Percentiles rank a stretch among this genome's conserved stretches.
These are phyloP conservation scores for Aspergillus quadrilineatus DNA, from an alignment of 2,329 filamentous ascomycete species.

Conservation along the genomic window DNA sequence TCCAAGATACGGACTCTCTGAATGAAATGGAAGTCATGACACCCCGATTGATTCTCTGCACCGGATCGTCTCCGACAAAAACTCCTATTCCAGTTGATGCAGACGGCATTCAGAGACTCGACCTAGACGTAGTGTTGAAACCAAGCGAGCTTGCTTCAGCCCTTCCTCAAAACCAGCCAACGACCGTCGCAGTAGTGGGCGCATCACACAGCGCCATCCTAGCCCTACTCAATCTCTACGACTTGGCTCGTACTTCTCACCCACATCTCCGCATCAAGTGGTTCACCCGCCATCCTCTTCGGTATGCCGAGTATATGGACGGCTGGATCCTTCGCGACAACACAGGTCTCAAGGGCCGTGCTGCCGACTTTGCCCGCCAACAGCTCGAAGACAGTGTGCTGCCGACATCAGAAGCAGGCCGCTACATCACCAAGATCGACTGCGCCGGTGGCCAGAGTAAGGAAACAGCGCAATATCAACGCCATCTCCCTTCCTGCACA, in stretches of 20 bases:
- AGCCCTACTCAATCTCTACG: slow-evolving; percentile 60
- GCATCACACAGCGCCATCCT: slow-evolving; percentile 65
- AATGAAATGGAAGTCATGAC: slow-evolving; percentile 37
- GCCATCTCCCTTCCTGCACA: slow-evolving; percentile 49
- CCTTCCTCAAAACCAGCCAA: slow-evolving; percentile 37
- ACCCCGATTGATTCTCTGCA: slow-evolving; percentile 57
- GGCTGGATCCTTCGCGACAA: slow-evolving; percentile 66
- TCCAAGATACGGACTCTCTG: slow-evolving; percentile 29
- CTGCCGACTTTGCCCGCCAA: slow-evolving; percentile 58
- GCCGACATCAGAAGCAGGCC: slow-evolving; percentile 46
- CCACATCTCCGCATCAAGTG: slow-evolving; percentile 58
- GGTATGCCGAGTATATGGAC: slow-evolving; percentile 62
- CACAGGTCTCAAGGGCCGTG: slow-evolving; percentile 63
- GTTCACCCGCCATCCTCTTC: slow-evolving; percentile 61
- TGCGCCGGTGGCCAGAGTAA: slow-evolving; percentile 35
- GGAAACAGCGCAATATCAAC: slow-evolving; percentile 50
- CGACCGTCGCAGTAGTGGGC: slow-evolving; percentile 58
- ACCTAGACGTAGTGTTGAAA: slow-evolving; percentile 58
- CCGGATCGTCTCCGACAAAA: slow-evolving; percentile 54
- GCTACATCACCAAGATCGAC: slow-evolving; percentile 50
- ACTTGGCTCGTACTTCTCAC: slow-evolving; percentile 53
- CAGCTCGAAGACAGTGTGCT: slow-evolving; percentile 58
- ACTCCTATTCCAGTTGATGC: slow-evolving; percentile 45
- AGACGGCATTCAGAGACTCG: slow-evolving; percentile 44
- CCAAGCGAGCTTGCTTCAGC: slow-evolving; percentile 49